phyloP scores from a whole-genome alignment of 257 asterid genomes.

The Plectranthus barbatus region DNA sequence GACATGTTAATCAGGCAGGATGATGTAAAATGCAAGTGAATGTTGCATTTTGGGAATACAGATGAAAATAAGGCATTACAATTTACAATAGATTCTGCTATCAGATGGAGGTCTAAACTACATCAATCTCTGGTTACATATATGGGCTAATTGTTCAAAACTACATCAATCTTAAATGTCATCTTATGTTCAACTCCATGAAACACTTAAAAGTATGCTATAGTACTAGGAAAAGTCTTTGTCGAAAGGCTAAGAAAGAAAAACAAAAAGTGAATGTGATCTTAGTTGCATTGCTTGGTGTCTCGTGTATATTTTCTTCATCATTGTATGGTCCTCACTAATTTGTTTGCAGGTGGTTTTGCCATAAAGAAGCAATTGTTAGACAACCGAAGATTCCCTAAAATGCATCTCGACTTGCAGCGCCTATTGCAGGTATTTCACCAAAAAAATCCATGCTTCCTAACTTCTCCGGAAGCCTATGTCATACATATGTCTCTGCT shows the following conservation, averaged over 20 bases:
- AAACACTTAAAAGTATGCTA: background rate
- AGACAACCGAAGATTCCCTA: conserved; percentile 82
- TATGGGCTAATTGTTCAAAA: background rate
- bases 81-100: background rate
- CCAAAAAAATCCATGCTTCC: background rate
- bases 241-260: background rate
- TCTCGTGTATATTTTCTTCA: background rate
- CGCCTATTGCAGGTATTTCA: conserved; percentile 81
- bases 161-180: background rate
- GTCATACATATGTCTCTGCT: background rate
- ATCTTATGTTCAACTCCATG: background rate
- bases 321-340: background rate
- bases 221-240: background rate
- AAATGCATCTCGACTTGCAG: conserved; percentile 89
- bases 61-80: no score
- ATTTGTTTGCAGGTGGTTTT: conserved; percentile 62
- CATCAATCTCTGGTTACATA: background rate
- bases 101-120: background rate
- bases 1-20: background rate
- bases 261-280: no score
- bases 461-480: background rate
- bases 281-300: background rate
- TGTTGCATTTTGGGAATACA: background rate
- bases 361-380: conserved; percentile 82
- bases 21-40: background rate